Base-by-base conservation (phyloP, 257 asterid species). In the Nicotiana knightiana region DNA sequence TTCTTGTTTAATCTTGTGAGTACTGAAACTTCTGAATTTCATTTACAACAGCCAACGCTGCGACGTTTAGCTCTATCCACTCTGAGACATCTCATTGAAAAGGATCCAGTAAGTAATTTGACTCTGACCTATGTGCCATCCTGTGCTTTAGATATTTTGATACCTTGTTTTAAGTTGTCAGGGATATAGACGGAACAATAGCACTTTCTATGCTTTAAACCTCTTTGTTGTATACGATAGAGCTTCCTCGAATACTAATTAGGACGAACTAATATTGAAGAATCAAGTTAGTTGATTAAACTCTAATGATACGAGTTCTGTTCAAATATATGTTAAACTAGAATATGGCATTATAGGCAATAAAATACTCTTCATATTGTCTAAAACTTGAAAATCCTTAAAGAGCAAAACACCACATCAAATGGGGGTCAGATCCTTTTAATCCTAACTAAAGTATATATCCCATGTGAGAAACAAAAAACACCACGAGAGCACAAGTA, bases 1-100 rank as follows among this genome's bases (percentile, higher is more conserved):
- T 80, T 57, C 10, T 16, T 9, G 51, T 55, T 30, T 33, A 13
- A 21, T 62, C 2, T 58, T 77, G 68, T 67, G 80, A 80, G 24
- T 75, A 28, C 82, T 85, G 82, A 89, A 85, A 63, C 75, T 37
- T 84, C 70, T 68, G 80, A 76, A 55, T 78, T 84, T 87, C 61
- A 55, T 85, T 80, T 84, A 61, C 89, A 85, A 83, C 93, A 96
- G 99, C 99, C 99, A 28, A 89, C 93, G 76, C 93, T 96, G 89
- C 89, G 98, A 81, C 94, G 91, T 87, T 93, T 94, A 73, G 99
- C 99, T 87, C 87, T 96, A 66, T 91, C 97, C 84, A 96, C 99
- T 80, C 91, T 96, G 81, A 90, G 99, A 51, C 99, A 96, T 91
- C 99, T 96, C 71, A 90, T 96, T 85, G 99, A 96, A 86, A 96